A percentile compares a stretch with the other conserved stretches of the same genome.
phyloP scores from a whole-genome alignment of 345 rosid genomes.

The Hibiscus mutabilis region DNA sequence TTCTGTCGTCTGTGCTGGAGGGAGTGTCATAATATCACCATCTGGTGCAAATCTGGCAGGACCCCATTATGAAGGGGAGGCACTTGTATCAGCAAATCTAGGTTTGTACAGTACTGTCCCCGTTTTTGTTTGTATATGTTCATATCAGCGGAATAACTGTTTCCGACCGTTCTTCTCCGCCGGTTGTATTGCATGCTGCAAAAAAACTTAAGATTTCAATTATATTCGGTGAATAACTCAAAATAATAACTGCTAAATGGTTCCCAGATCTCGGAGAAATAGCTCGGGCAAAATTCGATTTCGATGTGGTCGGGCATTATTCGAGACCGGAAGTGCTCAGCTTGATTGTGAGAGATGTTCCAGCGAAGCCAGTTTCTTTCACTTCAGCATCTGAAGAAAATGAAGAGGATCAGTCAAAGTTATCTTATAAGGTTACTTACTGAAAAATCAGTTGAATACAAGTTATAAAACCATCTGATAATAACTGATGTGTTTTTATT shows the following conservation, averaged over 20 bases:
- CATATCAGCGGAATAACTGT: not conserved
- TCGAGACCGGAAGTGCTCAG: conserved; percentile 42
- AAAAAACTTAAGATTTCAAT: not conserved
- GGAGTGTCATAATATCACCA: conserved; percentile 10
- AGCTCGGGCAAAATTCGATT: not conserved
- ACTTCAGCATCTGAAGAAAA: conserved; percentile 32
- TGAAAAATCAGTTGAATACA: not conserved
- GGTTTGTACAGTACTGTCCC: not conserved
- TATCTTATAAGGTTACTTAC: not conserved
- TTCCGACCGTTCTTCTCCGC: not conserved
- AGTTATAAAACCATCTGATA: not conserved
- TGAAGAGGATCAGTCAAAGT: conserved; percentile 26
- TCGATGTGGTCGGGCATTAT: not conserved
- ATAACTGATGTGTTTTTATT: not conserved
- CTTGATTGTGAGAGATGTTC: conserved; percentile 73
- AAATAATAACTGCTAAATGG: not conserved
- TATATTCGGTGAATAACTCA: not conserved
- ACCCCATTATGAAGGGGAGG: conserved; percentile 7
- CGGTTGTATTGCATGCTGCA: not conserved
- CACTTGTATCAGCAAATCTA: conserved; percentile 5
- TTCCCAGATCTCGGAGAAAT: conserved; percentile 3
- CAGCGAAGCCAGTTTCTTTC: conserved; percentile 58
- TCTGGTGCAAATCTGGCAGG: conserved; percentile 9
- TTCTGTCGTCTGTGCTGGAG: not conserved
- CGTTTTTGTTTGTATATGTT: not conserved